Evolutionary conservation across 2,329 filamentous ascomycete genomes (phyloP).

Genomic region (Exophiala viscosa): DNA sequence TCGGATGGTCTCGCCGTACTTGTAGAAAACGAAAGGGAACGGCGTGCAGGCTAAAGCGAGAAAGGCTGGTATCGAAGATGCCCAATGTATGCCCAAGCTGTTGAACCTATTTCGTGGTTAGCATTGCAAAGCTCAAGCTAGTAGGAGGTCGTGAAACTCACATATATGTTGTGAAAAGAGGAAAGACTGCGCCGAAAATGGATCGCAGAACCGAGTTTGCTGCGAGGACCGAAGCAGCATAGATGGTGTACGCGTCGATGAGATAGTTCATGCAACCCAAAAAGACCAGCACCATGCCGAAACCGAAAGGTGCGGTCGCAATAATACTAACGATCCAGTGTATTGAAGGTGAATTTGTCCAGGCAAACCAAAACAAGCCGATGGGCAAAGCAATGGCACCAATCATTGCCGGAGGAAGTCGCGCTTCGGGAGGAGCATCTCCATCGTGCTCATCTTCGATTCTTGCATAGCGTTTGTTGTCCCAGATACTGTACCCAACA

Average conservation of each 20-base stretch:
- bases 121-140: too few species aligned
- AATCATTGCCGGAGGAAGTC: constrained; percentile 58
- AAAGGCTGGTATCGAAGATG: constrained; percentile 68
- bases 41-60: constrained; percentile 68
- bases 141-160: too few species aligned
- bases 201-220: constrained; percentile 47
- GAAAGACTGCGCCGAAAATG: constrained; percentile 49
- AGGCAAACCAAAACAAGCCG: constrained; percentile 65
- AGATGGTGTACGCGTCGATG: constrained; percentile 43
- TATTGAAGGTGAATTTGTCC: constrained; percentile 54
- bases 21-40: constrained; percentile 73
- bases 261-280: constrained; percentile 41
- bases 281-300: constrained; percentile 42
- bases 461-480: constrained; percentile 39
- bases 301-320: constrained; percentile 39
- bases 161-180: constrained; percentile 62
- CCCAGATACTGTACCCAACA: constrained; percentile 39
- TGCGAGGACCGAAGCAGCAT: constrained; percentile 36
- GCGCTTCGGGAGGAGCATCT: constrained; percentile 59
- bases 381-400: constrained; percentile 60
- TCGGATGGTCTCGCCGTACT: constrained; percentile 63
- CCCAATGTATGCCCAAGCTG: constrained; percentile 70
- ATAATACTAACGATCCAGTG: constrained; percentile 53
- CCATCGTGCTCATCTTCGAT: constrained; percentile 47
- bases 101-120: constrained; percentile 28